A percentile compares a stretch with the other conserved stretches of the same genome.
Evolutionary conservation across 345 rosid species (phyloP).

Genomic region (Noccaea caerulescens): DNA sequence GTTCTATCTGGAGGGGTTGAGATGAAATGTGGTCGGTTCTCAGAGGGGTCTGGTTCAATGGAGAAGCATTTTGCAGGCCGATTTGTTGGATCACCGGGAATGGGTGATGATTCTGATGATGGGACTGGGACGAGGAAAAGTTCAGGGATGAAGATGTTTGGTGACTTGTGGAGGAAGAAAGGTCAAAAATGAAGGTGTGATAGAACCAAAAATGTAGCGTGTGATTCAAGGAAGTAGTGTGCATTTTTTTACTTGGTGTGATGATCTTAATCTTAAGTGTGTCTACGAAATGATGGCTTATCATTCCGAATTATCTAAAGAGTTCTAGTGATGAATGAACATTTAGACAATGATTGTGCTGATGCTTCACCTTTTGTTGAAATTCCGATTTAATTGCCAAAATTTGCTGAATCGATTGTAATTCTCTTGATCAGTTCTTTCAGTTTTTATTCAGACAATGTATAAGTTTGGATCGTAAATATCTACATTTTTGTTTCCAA

Average conservation of each 20-base stretch:
- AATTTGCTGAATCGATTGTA: not conserved
- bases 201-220: constrained; percentile 4
- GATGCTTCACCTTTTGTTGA: not conserved
- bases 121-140: constrained; percentile 67
- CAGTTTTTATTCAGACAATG: not conserved
- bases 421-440: not conserved
- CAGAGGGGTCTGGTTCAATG: constrained; percentile 68
- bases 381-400: not conserved
- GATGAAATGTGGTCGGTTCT: constrained; percentile 53
- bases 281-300: constrained; percentile 29
- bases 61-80: constrained; percentile 66
- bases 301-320: constrained; percentile 6
- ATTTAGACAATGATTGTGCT: not conserved
- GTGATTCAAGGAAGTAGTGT: constrained; percentile 29
- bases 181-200: constrained; percentile 53
- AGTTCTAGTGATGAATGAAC: not conserved
- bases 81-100: constrained; percentile 62
- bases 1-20: constrained; percentile 70
- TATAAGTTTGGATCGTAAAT: not conserved
- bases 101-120: constrained; percentile 59
- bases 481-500: not conserved
- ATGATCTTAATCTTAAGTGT: not conserved
- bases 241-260: not conserved
- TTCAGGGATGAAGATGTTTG: constrained; percentile 76
- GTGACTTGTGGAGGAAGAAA: constrained; percentile 86